phyloP scores from a whole-genome alignment of 1,139 yeast species.

The Kodamaea suecica region DNA sequence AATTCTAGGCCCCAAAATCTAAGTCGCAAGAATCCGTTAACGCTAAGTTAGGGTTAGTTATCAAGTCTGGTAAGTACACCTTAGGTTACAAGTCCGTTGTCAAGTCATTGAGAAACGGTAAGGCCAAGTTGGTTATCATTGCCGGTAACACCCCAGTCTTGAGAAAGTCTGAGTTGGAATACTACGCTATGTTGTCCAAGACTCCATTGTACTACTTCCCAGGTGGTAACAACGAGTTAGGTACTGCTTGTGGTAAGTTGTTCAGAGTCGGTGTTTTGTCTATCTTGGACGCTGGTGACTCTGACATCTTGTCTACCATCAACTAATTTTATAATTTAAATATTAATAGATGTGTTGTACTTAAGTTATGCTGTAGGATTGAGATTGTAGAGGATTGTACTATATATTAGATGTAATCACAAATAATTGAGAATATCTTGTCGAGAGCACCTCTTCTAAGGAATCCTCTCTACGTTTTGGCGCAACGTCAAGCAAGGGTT shows the following conservation, averaged over 20 bases:
- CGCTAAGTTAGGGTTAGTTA: slow-evolving; percentile 96
- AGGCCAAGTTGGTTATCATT: slow-evolving; percentile 96
- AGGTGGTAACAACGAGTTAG: slow-evolving; percentile 99
- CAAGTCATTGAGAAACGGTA: slow-evolving; percentile 98
- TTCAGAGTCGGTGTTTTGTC: slow-evolving; percentile 99
- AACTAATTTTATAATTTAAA: slow-evolving; percentile 12
- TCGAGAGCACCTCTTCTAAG: too few relatives aligned
- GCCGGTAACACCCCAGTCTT: slow-evolving; percentile 99
- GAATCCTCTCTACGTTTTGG: too few relatives aligned
- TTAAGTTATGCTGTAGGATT: too few relatives aligned
- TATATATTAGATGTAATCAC: too few relatives aligned
- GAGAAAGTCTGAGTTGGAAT: slow-evolving; percentile 99
- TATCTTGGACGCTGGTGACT: slow-evolving; percentile 98
- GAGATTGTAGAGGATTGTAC: neutral
- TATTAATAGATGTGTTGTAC: slow-evolving; percentile 10
- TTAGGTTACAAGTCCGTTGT: slow-evolving; percentile 99
- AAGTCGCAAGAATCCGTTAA: slow-evolving; percentile 92
- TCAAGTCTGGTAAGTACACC: slow-evolving; percentile 99
- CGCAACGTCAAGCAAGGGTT: too few relatives aligned
- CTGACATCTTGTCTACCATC: slow-evolving; percentile 76
- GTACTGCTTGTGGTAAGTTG: slow-evolving; percentile 99
- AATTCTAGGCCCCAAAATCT: slow-evolving; percentile 86
- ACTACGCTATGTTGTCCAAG: slow-evolving; percentile 99
- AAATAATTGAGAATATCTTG: too few relatives aligned
- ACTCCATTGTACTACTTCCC: slow-evolving; percentile 98